These are phyloP conservation scores for Mycena olivaceomarginata DNA, from an alignment of 768 basidiomycete species.

Conservation along the genomic window DNA sequence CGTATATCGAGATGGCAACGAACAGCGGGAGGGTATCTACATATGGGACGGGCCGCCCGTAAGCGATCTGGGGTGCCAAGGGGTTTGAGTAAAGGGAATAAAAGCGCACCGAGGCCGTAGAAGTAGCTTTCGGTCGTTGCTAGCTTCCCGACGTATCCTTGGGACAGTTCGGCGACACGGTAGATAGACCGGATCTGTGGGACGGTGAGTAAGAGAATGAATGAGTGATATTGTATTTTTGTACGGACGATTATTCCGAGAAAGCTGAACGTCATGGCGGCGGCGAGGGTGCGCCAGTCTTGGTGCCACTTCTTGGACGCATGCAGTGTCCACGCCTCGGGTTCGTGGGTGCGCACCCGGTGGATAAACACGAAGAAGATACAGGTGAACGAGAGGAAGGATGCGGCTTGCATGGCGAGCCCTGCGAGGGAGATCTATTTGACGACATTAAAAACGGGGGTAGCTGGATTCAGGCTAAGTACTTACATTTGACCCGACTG, in stretches of 20 bases:
- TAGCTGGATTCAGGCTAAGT: not conserved
- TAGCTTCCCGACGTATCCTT: slow-evolving; percentile 78
- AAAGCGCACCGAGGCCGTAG: slow-evolving; percentile 68
- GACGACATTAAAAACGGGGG: not conserved
- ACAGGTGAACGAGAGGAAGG: slow-evolving; percentile 68
- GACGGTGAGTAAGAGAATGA: not conserved
- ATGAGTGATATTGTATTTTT: not conserved
- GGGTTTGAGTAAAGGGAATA: not conserved
- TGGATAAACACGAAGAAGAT: slow-evolving; percentile 70
- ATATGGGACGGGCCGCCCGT: not conserved
- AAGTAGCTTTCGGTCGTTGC: slow-evolving; percentile 77
- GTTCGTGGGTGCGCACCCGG: slow-evolving; percentile 65
- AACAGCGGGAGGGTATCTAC: slow-evolving; percentile 77
- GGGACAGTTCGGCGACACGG: slow-evolving; percentile 73
- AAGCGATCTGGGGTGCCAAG: not conserved
- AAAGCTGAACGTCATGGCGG: slow-evolving; percentile 72
- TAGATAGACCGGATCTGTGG: slow-evolving; percentile 78
- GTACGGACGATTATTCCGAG: slow-evolving; percentile 76
- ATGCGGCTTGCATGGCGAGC: slow-evolving; percentile 72
- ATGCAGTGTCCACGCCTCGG: slow-evolving; percentile 63
- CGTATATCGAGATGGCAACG: slow-evolving; percentile 73
- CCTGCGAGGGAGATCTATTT: slow-evolving; percentile 74
- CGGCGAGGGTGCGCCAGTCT: slow-evolving; percentile 77
- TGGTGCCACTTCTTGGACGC: slow-evolving; percentile 64
- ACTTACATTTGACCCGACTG: slow-evolving; percentile 28